These are phyloP conservation scores for Karstenula rhodostoma DNA, from an alignment of 2,329 filamentous ascomycete genomes.

Conservation along the genomic window DNA sequence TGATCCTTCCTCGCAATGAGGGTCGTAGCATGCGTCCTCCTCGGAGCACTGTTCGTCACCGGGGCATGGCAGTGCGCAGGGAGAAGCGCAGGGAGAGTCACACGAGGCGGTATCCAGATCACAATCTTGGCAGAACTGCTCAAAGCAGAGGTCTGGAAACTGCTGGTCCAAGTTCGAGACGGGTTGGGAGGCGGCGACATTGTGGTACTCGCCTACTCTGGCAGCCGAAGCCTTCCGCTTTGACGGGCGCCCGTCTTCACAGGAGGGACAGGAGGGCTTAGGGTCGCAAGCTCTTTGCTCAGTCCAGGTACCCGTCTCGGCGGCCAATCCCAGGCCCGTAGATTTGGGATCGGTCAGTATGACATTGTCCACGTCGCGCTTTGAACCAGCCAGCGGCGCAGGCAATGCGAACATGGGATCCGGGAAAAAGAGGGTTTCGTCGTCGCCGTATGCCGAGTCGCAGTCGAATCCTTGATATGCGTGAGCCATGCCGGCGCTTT, in stretches of 20 bases:
- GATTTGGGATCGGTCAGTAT: slow-evolving; percentile 24
- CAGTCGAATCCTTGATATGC: slow-evolving; percentile 35
- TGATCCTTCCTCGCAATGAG: slow-evolving; percentile 42
- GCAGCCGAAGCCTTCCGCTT: slow-evolving; percentile 45
- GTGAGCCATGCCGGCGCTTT: slow-evolving; percentile 40
- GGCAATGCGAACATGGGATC: slow-evolving; percentile 39
- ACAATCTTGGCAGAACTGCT: slow-evolving; percentile 48
- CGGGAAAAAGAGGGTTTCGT: slow-evolving; percentile 34
- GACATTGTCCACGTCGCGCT: slow-evolving; percentile 39
- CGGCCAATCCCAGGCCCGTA: slow-evolving; percentile 19
- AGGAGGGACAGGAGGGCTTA: slow-evolving; percentile 34
- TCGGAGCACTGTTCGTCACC: slow-evolving; percentile 38
- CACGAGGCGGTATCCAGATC: slow-evolving; percentile 36
- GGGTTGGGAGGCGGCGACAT: slow-evolving; percentile 25
- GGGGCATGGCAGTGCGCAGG: slow-evolving; percentile 35
- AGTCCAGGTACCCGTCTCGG: slow-evolving; percentile 29
- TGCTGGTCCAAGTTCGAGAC: slow-evolving; percentile 33
- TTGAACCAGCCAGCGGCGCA: slow-evolving; percentile 40
- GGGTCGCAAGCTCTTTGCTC: slow-evolving; percentile 25
- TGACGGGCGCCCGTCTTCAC: slow-evolving; percentile 38
- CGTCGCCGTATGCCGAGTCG: slow-evolving; percentile 44
- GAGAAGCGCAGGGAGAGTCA: slow-evolving; percentile 26
- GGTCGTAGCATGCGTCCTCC: slow-evolving; percentile 48
- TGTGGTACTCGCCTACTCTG: slow-evolving; percentile 44
- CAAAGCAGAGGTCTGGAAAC: slow-evolving; percentile 45